Conservation (phyloP, 345 rosid species). For the Lumnitzera littorea region DNA sequence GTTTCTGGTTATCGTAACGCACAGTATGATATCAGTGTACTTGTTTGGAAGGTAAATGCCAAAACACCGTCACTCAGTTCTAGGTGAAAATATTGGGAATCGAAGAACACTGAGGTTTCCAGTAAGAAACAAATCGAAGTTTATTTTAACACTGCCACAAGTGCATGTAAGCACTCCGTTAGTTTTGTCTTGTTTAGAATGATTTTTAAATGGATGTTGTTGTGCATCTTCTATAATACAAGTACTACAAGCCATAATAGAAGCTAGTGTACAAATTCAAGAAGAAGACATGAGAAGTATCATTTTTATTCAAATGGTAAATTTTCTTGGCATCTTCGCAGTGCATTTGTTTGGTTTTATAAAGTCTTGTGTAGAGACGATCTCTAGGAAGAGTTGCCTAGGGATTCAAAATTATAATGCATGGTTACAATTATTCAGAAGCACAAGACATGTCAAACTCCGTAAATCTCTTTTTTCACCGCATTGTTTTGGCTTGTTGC, state of each 20-base stretch:
- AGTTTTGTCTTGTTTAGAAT: no score
- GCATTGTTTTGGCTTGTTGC: no score
- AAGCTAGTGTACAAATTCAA: neutral
- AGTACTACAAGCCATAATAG: neutral
- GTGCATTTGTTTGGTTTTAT: no score
- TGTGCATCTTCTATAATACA: no score
- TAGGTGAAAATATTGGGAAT: no score
- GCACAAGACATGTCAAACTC: no score
- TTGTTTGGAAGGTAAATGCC: conserved; percentile 7
- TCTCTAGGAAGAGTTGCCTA: neutral
- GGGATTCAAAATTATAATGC: neutral
- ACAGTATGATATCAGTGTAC: conserved; percentile 44
- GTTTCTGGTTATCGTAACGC: conserved; percentile 31
- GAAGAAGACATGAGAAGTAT: neutral
- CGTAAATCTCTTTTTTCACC: no score
- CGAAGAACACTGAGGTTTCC: neutral
- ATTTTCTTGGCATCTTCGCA: no score
- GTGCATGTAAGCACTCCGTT: conserved; percentile 3
- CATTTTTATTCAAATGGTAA: neutral
- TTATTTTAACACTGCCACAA: conserved; percentile 1
- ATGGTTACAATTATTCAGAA: neutral
- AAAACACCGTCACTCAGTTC: neutral
- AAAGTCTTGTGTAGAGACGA: no score
- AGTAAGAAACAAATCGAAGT: neutral
- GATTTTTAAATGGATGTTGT: no score